Evolutionary conservation across 2,329 filamentous ascomycete genomes (phyloP).

Genomic region (Lachnellula willkommii): DNA sequence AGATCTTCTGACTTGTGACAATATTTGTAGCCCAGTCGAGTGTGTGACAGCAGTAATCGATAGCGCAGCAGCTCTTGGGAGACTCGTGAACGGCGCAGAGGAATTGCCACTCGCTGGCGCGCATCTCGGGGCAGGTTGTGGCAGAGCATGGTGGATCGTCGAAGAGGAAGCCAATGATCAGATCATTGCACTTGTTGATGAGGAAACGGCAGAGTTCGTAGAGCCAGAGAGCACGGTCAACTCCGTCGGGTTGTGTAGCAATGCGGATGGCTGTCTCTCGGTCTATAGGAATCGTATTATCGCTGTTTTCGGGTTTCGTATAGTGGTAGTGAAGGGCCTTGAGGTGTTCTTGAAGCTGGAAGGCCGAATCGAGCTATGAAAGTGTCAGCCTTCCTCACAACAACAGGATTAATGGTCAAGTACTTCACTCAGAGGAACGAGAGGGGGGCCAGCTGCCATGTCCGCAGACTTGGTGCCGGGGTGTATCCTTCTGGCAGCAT

Average conservation of each 20-base stretch:
- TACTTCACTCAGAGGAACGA: constrained; percentile 81
- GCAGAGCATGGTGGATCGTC: constrained; percentile 85
- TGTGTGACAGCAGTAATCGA: constrained; percentile 98
- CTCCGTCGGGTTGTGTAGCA: constrained; percentile 71
- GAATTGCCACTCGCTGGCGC: constrained; percentile 98
- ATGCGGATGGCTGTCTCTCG: constrained; percentile 70
- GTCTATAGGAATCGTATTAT: constrained; percentile 65
- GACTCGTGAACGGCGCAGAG: constrained; percentile 95
- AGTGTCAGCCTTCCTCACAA: constrained; percentile 17
- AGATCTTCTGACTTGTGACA: constrained; percentile 89
- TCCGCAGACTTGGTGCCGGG: constrained; percentile 88
- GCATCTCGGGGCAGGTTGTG: constrained; percentile 93
- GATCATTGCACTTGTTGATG: constrained; percentile 86
- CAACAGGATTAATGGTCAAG: constrained; percentile 26
- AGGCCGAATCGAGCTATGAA: constrained; percentile 83
- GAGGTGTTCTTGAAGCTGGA: constrained; percentile 95
- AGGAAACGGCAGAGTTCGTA: constrained; percentile 97
- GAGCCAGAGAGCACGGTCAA: constrained; percentile 87
- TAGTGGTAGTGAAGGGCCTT: constrained; percentile 83
- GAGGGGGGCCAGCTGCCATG: constrained; percentile 86
- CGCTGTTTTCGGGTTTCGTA: constrained; percentile 55
- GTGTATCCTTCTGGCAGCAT: constrained; percentile 77
- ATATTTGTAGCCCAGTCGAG: constrained; percentile 96
- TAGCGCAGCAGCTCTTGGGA: constrained; percentile 94
- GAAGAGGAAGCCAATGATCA: constrained; percentile 89